Percentiles rank a stretch among this genome's conserved stretches.
Evolutionary conservation across 352 stramenopile genomes (phyloP).

Genomic region (Pythium utonaiense): DNA sequence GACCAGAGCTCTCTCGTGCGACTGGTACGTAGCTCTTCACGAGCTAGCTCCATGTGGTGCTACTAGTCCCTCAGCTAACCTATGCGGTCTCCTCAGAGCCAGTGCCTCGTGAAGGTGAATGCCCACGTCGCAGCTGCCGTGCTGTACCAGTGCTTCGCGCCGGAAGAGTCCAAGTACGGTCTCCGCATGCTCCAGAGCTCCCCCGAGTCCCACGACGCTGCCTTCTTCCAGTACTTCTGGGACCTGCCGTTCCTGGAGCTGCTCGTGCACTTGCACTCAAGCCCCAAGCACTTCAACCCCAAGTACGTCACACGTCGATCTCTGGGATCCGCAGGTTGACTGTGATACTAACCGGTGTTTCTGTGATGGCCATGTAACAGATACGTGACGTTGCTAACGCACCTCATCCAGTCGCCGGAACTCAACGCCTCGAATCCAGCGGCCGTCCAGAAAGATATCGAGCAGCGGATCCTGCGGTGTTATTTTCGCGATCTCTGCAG

Average conservation of each 20-base stretch:
- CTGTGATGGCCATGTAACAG: slow-evolving; percentile 23
- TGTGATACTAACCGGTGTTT: slow-evolving; percentile 9
- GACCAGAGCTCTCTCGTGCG: slow-evolving; percentile 82
- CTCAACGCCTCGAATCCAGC: slow-evolving; percentile 73
- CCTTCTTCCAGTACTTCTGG: slow-evolving; percentile 88
- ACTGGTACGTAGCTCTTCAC: slow-evolving; percentile 37
- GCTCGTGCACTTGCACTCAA: slow-evolving; percentile 75
- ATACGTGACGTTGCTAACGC: slow-evolving; percentile 70
- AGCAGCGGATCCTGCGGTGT: slow-evolving; percentile 78
- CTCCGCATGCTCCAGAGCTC: slow-evolving; percentile 71
- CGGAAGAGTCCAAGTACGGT: slow-evolving; percentile 79
- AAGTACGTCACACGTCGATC: slow-evolving; percentile 29
- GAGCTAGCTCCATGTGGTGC: no score
- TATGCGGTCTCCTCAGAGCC: slow-evolving; percentile 36
- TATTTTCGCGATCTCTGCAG: slow-evolving; percentile 78
- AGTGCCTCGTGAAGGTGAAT: slow-evolving; percentile 81
- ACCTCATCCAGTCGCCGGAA: slow-evolving; percentile 80
- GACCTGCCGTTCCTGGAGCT: slow-evolving; percentile 80
- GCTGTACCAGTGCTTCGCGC: slow-evolving; percentile 79
- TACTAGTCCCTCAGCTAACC: background rate
- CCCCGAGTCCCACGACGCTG: slow-evolving; percentile 65
- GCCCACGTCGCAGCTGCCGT: slow-evolving; percentile 77
- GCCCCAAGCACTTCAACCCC: slow-evolving; percentile 61
- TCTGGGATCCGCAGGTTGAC: no score
- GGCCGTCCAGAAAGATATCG: slow-evolving; percentile 57